Base-by-base conservation (phyloP, 1,284 basidiomycete species). In the Mycosarcoma maydis region DNA sequence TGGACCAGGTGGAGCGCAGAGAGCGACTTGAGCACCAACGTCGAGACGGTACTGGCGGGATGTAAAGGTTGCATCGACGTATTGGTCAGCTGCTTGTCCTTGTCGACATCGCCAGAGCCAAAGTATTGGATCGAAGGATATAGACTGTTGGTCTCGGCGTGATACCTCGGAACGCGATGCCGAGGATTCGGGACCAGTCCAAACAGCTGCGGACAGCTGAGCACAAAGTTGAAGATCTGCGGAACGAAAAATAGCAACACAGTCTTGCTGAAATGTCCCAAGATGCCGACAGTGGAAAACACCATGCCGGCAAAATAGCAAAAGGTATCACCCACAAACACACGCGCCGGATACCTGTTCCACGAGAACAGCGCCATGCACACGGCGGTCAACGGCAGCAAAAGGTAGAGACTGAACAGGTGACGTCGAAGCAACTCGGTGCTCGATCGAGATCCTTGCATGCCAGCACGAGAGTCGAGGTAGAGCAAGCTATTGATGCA, bases 171-270 rank as follows among this genome's bases (percentile, higher is more conserved):
- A 14, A 99, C 86, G 26, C 96, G 87, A 83, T 98, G 96, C 38
- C 96, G 85, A 2, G 96, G 96, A 77, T 94, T 97, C 0, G 91
- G 90, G 7, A 98, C 91, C 9, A 99, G 82, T 1, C 92, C 91
- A 78, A 98, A 98, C 2, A 99, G 84, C 81, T 99, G 96, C 4
- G 96, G 96, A 72, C 90, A 92, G 20, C 93, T 96, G 33, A 98
- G 85, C 37, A 97, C 47, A 77, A 99, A 99, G 83, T 99, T 98
- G 87, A 98, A 92, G 66, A 97, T 90, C 81, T 99, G 96, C 5
- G 96, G 96, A 29, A 97, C 86, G 85, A 98, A 98, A 86, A 99
- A 98, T 24, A 98, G 85, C 45, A 98, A 86, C 4, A 99, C 85
- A 0, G 95, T 99, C 84, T 98, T 99, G 52, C 92, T 92, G 82